Base-by-base conservation (phyloP, 2,329 filamentous ascomycete species). In the Epichloe elymi region DNA sequence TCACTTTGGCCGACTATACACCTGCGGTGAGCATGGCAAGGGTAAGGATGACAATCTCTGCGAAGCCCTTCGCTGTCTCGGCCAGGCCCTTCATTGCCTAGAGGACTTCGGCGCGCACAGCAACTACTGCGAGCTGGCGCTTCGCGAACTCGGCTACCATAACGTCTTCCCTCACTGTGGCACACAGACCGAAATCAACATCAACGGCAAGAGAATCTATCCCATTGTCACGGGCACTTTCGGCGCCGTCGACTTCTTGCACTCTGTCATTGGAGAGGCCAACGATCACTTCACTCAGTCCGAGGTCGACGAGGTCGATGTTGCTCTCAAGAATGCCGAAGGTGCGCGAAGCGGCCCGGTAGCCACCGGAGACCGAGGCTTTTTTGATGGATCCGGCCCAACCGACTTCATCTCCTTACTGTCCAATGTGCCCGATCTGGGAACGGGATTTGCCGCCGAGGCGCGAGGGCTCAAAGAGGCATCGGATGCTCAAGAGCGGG, bases 271-370 rank as follows among this genome's bases (percentile, higher is more conserved):
- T 46, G 78, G 85, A 52, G 87, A 91, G 64, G 86, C 86, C 35
- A 87, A 80, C 11, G 87, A 93, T 61, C 85, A 90, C 63, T 88
- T 93, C 61, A 86, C 86, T 2, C 87, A 93, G 64, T 88, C 86
- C 15, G 86, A 91, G 63, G 82, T 93, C 37, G 86, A 89, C 52
- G 84, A 91, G 65, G 81, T 91, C 60, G 84, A 93, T 57, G 68
- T 83, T 55, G 85, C 83, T 4, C 74, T 93, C 44, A 81, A 83
- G 56, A 83, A 83, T 55, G 86, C 86, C 10, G 76, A 81, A 67
- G 74, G 72, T 47, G 64, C 67, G 52, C 68, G 56, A 58, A 70
- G 63, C 39, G 62, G 60, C n/a, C 61, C 65, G 50, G 46, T 39
- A 5, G 61, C 63, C 36, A 62, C 67, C 42, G 62, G 64, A 10